phyloP scores from a whole-genome alignment of 2,329 filamentous ascomycete species.

The Grosmannia clavigera region DNA sequence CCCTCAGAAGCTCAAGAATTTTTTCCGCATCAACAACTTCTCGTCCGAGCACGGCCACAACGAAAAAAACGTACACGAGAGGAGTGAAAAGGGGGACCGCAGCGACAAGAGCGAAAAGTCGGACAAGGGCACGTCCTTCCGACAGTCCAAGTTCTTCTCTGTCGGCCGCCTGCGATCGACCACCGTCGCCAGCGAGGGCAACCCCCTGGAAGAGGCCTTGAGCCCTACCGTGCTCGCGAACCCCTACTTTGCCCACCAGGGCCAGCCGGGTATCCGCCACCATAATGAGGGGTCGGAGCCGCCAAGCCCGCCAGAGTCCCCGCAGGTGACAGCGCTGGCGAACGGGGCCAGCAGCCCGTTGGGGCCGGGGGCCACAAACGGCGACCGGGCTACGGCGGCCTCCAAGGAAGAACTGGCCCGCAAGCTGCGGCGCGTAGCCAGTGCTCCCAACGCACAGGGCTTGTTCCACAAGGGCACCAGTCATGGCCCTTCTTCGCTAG shows the following conservation, averaged over 20 bases:
- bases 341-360: conserved; percentile 27
- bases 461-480: conserved; percentile 56
- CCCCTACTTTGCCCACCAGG: conserved; percentile 95
- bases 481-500: neutral
- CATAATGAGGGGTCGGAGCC: conserved; percentile 91
- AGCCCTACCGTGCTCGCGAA: conserved; percentile 92
- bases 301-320: conserved; percentile 83
- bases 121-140: conserved; percentile 48
- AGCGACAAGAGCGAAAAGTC: neutral
- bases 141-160: conserved; percentile 81
- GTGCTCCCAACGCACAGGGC: conserved; percentile 92
- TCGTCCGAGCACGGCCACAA: conserved; percentile 15
- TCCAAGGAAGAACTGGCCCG: conserved; percentile 90
- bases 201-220: conserved; percentile 74
- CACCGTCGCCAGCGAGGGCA: conserved; percentile 86
- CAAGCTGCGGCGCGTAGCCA: conserved; percentile 86
- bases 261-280: conserved; percentile 82
- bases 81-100: neutral
- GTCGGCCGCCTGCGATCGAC: conserved; percentile 80
- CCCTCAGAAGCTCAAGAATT: conserved; percentile 56
- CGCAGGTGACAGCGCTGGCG: conserved; percentile 59
- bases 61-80: conserved; percentile 1
- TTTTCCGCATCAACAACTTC: conserved; percentile 50
- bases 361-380: conserved; percentile 36
- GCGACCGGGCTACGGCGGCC: conserved; percentile 57